Percentiles rank a stretch among this genome's conserved stretches.
Evolutionary conservation across 345 rosid genomes (phyloP).

Genomic region (Pistacia atlantica): DNA sequence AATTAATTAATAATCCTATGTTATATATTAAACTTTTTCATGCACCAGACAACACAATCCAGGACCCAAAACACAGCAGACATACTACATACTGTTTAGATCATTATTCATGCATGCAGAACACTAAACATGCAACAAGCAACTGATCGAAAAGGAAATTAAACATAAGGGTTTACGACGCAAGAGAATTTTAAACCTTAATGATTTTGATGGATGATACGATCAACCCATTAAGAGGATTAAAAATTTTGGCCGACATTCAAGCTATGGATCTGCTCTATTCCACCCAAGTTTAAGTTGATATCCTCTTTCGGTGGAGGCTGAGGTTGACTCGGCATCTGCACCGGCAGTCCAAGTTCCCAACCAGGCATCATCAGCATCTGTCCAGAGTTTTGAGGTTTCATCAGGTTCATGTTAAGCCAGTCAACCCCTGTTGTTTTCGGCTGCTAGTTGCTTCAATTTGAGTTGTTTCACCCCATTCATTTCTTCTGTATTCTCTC

Average conservation of each 20-base stretch:
- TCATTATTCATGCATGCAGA: background rate
- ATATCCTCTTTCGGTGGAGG: background rate
- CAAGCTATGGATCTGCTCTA: slow-evolving; percentile 21
- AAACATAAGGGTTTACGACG: background rate
- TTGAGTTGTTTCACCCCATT: background rate
- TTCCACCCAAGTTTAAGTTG: background rate
- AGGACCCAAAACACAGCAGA: background rate
- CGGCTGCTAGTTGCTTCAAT: background rate
- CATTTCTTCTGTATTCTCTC: slow-evolving; percentile 17
- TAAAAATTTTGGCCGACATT: background rate
- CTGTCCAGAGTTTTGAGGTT: background rate
- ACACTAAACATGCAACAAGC: background rate
- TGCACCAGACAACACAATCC: background rate
- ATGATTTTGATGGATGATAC: background rate
- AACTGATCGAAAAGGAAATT: no score
- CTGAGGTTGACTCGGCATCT: background rate
- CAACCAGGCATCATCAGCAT: background rate
- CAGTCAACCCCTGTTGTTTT: background rate
- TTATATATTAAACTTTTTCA: background rate
- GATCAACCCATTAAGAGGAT: background rate
- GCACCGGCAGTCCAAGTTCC: slow-evolving; percentile 4
- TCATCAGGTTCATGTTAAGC: background rate
- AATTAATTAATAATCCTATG: no score
- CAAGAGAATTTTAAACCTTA: background rate
- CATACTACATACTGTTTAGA: background rate